These are phyloP conservation scores for Coemansia sp. DNA, from an alignment of 192 early-diverging fungal genomes.

Conservation along the genomic window DNA sequence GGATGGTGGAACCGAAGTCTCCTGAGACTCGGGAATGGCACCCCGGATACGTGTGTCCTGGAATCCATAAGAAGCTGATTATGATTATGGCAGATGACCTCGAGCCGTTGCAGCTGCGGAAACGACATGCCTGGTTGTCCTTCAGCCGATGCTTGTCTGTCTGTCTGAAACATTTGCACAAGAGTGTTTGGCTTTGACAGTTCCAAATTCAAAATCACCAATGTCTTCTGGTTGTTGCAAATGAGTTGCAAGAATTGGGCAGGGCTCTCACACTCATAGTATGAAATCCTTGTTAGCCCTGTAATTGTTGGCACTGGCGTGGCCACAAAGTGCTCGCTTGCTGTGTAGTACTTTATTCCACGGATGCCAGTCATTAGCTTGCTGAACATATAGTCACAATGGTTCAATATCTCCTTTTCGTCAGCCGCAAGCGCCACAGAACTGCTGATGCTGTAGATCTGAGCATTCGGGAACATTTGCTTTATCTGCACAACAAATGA, in stretches of 20 bases:
- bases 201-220: slow-evolving; percentile 15
- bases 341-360: slow-evolving; percentile 11
- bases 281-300: slow-evolving; percentile 13
- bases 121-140: background rate
- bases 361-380: slow-evolving; percentile 3
- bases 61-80: background rate
- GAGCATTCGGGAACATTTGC: slow-evolving; percentile 21
- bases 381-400: slow-evolving; percentile 7
- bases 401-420: background rate
- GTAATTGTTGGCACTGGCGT: background rate
- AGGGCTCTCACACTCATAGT: slow-evolving; percentile 14
- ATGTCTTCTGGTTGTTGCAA: slow-evolving; percentile 4
- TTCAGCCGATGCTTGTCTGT: background rate
- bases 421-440: slow-evolving; percentile 3
- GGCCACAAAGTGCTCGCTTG: background rate
- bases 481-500: slow-evolving; percentile 1
- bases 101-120: background rate
- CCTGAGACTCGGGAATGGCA: slow-evolving; percentile 9
- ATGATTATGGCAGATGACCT: background rate
- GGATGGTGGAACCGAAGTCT: slow-evolving; percentile 7
- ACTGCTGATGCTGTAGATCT: slow-evolving; percentile 6
- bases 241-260: slow-evolving; percentile 19
- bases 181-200: background rate
- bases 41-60: background rate
- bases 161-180: background rate